phyloP scores from a whole-genome alignment of 257 asterid species.

The Solanum arcanum region DNA sequence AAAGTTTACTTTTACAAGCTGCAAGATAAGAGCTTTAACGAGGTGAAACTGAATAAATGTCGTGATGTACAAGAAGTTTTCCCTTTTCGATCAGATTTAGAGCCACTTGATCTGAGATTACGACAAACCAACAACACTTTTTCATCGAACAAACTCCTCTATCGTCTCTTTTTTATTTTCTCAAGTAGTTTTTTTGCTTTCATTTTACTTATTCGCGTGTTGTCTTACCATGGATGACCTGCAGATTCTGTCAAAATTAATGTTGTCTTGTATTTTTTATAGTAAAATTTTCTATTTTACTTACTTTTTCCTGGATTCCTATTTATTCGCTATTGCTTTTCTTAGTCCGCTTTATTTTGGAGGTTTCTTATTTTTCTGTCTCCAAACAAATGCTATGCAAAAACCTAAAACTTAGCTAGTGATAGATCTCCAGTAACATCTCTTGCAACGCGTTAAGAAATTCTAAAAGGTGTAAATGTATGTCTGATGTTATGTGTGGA shows the following conservation, averaged over 20 bases:
- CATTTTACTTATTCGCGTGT: not conserved
- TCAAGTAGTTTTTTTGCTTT: not conserved
- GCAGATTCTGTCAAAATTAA: not conserved
- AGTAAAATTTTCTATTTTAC: not conserved
- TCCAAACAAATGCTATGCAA: not conserved
- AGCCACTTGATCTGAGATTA: not conserved
- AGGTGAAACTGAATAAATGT: not conserved
- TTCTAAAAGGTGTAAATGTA: not conserved
- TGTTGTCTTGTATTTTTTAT: not conserved
- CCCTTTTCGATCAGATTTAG: not conserved
- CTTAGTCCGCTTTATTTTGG: not conserved
- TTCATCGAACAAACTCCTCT: not conserved
- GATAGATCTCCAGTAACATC: not conserved
- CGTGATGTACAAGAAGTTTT: not conserved
- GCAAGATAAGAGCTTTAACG: not conserved
- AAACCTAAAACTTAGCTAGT: not conserved
- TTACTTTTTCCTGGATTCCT: not conserved
- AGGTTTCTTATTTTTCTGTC: fast-evolving
- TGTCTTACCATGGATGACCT: not conserved
- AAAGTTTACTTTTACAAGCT: not conserved
- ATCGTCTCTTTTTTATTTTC: not conserved
- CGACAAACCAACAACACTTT: not conserved
- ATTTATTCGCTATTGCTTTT: not conserved
- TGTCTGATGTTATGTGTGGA: not conserved
- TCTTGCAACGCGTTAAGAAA: not conserved